Conservation (phyloP, 805 yeast species). For the Blastobotrys robertii region DNA sequence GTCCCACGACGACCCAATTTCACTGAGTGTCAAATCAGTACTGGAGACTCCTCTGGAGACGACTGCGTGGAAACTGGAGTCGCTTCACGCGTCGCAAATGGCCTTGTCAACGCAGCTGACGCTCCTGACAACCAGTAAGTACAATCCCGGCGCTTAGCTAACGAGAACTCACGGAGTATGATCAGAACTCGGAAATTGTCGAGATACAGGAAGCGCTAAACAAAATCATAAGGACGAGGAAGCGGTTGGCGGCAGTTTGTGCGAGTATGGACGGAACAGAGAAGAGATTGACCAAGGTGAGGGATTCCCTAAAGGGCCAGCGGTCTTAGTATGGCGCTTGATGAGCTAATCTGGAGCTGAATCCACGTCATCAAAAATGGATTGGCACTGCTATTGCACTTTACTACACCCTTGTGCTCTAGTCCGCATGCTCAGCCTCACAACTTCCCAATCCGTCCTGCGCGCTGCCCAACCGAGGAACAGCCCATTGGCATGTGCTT, state of each 20-base stretch:
- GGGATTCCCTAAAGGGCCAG: no score
- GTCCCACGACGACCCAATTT: slow-evolving; percentile 9
- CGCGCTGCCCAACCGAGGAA: no score
- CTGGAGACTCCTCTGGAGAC: slow-evolving; percentile 15
- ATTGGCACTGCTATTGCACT: no score
- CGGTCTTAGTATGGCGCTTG: no score
- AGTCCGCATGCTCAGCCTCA: no score
- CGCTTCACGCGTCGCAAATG: slow-evolving; percentile 19
- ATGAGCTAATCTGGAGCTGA: no score
- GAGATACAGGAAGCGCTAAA: slow-evolving; percentile 6
- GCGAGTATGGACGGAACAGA: no score
- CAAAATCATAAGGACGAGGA: slow-evolving; percentile 6
- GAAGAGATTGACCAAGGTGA: no score
- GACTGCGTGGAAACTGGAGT: slow-evolving; percentile 13
- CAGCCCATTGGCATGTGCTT: no score
- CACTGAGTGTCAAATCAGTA: slow-evolving; percentile 9
- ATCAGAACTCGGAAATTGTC: slow-evolving; percentile 6
- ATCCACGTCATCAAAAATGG: no score
- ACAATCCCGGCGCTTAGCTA: slow-evolving; percentile 1
- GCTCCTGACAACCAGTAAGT: slow-evolving; percentile 12
- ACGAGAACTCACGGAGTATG: slow-evolving; percentile 9
- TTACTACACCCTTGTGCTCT: no score
- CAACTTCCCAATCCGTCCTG: no score
- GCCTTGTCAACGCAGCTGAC: slow-evolving; percentile 15
- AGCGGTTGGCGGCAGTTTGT: slow-evolving; percentile 9